Base-by-base conservation (phyloP, 2,329 filamentous ascomycete species). In the Phyllachora maydis region DNA sequence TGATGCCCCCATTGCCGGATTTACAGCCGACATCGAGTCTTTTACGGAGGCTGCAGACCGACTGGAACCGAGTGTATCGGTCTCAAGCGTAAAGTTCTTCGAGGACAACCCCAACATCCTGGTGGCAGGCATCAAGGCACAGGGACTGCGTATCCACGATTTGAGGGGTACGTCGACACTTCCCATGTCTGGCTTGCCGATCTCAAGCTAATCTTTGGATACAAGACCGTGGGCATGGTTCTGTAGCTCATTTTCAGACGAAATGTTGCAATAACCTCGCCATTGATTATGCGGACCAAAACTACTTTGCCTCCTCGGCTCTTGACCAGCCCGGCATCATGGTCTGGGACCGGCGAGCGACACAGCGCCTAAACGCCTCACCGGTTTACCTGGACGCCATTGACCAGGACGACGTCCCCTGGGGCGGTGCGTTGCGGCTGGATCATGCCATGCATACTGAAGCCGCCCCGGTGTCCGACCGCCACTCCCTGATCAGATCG, bases 81-180 rank as follows among this genome's bases (percentile, higher is more conserved):
- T 88, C 13, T 78, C 74, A 2, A 83, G 76, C 38, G 68, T 83
- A 35, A 71, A 76, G 37, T 90, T 85, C 52, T 83, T 85, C 28
- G 64, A 76, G 28, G 65, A 75, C 32, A 73, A 70, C 32, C 76
- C 78, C 6, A 65, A 79, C 31, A 75, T 72, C 12, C 50, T 88
- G 8, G 65, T 83, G 14, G 70, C 72, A 14, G 77, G 75, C 1
- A 73, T 83, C 23, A 77, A 77, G 33, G 65, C 73, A 20, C 66
- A 77, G 32, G 76, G 71, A 18, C 59, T 88, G 21, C 59, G 75
- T 10, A 63, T 85, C 14, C 79, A 82, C 35, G 79, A 88, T 45
- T 54, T 90, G 23, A 56, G 79, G 57, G 75, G 74, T 78, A 49
- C 18, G 11, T 18, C 14, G 23, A 11, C 8, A 6, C 14, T 11